Percentiles rank a stretch among this genome's conserved stretches.
Conservation (phyloP, 768 basidiomycete genomes). For the Chlorophyllum brunneum region DNA sequence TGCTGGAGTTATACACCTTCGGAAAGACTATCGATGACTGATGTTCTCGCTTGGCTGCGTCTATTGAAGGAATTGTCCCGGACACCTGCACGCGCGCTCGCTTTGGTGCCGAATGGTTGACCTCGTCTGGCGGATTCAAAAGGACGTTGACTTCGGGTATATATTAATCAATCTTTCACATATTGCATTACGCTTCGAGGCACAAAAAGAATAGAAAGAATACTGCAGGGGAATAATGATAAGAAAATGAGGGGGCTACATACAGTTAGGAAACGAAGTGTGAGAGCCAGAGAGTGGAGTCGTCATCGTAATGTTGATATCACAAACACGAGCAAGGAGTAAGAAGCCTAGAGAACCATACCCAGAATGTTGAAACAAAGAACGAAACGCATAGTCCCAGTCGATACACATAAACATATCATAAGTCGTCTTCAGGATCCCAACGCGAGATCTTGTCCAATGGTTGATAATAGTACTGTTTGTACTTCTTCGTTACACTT, state of each 20-base stretch:
- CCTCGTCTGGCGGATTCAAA: too few species aligned
- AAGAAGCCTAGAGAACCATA: neutral
- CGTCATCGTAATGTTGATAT: too few species aligned
- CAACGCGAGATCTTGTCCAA: slow-evolving; percentile 68
- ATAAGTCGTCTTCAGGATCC: slow-evolving; percentile 69
- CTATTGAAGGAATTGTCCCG: too few species aligned
- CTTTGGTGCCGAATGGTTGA: too few species aligned
- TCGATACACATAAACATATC: neutral
- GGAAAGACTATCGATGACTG: too few species aligned
- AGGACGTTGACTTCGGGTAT: too few species aligned
- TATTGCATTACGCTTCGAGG: neutral
- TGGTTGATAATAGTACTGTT: slow-evolving; percentile 81
- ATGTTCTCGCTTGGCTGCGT: too few species aligned
- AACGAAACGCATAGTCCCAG: neutral
- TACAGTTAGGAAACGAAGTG: neutral
- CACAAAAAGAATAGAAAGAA: neutral
- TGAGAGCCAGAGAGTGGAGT: too few species aligned
- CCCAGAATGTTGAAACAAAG: neutral
- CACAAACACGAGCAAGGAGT: neutral
- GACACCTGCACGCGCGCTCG: too few species aligned
- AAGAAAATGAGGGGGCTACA: too few species aligned
- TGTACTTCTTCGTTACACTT: slow-evolving; percentile 77
- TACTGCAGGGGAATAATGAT: neutral
- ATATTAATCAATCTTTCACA: too few species aligned
- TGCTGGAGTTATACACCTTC: too few species aligned